phyloP scores from a whole-genome alignment of 202 grass and related monocot species.

The Elaeis oleifera region DNA sequence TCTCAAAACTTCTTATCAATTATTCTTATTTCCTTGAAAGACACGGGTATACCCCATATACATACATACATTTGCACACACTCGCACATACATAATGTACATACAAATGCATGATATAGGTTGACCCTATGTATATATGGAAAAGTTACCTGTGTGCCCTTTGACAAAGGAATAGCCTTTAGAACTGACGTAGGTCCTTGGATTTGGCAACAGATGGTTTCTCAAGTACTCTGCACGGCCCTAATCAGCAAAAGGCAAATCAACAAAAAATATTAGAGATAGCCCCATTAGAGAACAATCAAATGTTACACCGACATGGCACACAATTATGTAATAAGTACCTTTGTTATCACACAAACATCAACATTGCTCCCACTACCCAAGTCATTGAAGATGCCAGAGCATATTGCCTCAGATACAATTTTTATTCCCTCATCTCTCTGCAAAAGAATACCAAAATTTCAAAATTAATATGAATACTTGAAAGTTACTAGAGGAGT shows the following conservation, averaged over 20 bases:
- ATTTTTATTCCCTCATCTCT: conserved; percentile 87
- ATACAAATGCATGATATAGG: not conserved
- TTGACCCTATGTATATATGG: not conserved
- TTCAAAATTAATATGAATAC: not conserved
- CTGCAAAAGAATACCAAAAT: conserved; percentile 28
- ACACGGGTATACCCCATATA: too few species aligned
- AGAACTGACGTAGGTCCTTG: conserved; percentile 77
- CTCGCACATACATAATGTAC: not conserved
- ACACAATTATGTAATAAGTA: conserved; percentile 5
- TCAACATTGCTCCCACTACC: conserved; percentile 98
- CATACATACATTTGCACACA: not conserved
- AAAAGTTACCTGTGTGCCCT: conserved; percentile 73
- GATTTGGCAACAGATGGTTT: conserved; percentile 74
- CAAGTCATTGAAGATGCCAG: conserved; percentile 97
- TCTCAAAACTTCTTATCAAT: not conserved
- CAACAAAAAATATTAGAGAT: not conserved
- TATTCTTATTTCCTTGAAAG: too few species aligned
- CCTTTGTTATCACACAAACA: conserved; percentile 95
- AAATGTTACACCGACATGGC: not conserved
- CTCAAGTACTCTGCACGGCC: conserved; percentile 84
- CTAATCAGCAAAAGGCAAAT: conserved; percentile 19
- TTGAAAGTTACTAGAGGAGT: conserved; percentile 2
- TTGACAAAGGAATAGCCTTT: conserved; percentile 85
- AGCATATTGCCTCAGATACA: conserved; percentile 63
- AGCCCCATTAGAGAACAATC: not conserved